These are phyloP conservation scores for Atkinsonella hypoxylon DNA, from an alignment of 2,329 filamentous ascomycete species.

Conservation along the genomic window DNA sequence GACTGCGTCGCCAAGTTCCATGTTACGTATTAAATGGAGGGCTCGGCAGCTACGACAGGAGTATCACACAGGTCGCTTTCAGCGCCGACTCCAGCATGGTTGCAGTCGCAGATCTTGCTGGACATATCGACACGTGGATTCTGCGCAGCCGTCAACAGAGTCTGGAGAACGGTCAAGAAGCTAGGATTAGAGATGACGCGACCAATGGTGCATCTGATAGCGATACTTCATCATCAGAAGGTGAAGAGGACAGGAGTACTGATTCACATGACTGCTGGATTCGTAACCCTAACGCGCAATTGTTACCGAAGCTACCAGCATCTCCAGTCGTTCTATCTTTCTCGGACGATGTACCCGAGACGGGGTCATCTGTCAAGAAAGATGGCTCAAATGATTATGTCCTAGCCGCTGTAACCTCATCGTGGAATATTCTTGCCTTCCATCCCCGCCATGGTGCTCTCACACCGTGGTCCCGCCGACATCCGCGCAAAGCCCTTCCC, in stretches of 20 bases:
- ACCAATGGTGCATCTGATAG: slow-evolving; percentile 25
- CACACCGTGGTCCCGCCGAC: slow-evolving; percentile 76
- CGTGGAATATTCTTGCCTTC: slow-evolving; percentile 61
- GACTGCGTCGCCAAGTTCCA: slow-evolving; percentile 41
- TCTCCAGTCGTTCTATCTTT: slow-evolving; percentile 60
- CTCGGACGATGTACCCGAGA: slow-evolving; percentile 33
- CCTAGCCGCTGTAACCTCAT: slow-evolving; percentile 42
- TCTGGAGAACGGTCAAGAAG: slow-evolving; percentile 20
- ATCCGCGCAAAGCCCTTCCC: slow-evolving; percentile 65
- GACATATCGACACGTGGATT: slow-evolving; percentile 80
- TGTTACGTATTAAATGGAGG: slow-evolving; percentile 49
- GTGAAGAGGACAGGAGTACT: slow-evolving; percentile 32
- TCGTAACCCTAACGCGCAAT: slow-evolving; percentile 55
- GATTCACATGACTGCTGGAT: slow-evolving; percentile 51
- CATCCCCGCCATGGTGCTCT: slow-evolving; percentile 65
- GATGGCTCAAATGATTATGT: slow-evolving; percentile 32
- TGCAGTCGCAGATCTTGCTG: slow-evolving; percentile 68
- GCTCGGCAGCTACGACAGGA: slow-evolving; percentile 64
- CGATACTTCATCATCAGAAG: slow-evolving; percentile 23
- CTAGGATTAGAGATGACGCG: slow-evolving; percentile 20
- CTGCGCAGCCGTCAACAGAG: slow-evolving; percentile 34
- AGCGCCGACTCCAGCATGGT: slow-evolving; percentile 70
- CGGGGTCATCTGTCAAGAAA: slow-evolving; percentile 15
- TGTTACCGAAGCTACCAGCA: slow-evolving; percentile 56
- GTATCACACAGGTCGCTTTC: slow-evolving; percentile 63